Base-by-base conservation (phyloP, 2,329 filamentous ascomycete genomes). In the Penicillium sp. region DNA sequence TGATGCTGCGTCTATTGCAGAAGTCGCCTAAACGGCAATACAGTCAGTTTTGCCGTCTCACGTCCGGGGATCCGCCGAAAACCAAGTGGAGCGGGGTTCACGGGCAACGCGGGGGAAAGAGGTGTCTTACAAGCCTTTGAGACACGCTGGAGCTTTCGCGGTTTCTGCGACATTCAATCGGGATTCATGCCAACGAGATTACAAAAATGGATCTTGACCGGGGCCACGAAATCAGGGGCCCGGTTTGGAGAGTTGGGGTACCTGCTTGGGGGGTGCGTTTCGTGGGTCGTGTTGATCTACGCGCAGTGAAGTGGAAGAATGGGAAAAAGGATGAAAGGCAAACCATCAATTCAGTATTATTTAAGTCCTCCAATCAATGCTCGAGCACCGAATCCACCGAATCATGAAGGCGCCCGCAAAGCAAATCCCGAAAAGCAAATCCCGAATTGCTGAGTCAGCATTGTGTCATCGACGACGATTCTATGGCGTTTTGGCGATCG, bases 1-100 rank as follows among this genome's bases (percentile, higher is more conserved):
- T 69, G 18, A 79, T 78, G 58, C 73, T 76, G 35, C 76, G 69
- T 50, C 70, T 63, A 61, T 81, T 76, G 63, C 79, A 81, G 61
- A 78, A 76, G 62, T 81, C 79, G 62, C 74, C 63, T 66, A 41
- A 35, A 31, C 42, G 33, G 24, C 44, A 48, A 30, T 30, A n/a
- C 18, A 9, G 50, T 58, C 38, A 61, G 53, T 38, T 38, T 20
- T 22, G 16, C 35, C 35, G 35, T 47, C 27, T 48, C 35, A 18
- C 38, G 35, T 48, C 38, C 18, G 45, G 35, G 25, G 36, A 46
- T 48, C 49, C 45, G 48, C 51, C 45, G 48, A 48, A 27, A 24
- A 25, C 25, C 36, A 48, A 44, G 55, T 56, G 47, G 55, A 55
- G 55, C 43, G 54, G 24, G 36, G 14, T 44, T 24, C 24, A 16